Conservation (phyloP, 352 stramenopile species). For the Phytopythium litorale region DNA sequence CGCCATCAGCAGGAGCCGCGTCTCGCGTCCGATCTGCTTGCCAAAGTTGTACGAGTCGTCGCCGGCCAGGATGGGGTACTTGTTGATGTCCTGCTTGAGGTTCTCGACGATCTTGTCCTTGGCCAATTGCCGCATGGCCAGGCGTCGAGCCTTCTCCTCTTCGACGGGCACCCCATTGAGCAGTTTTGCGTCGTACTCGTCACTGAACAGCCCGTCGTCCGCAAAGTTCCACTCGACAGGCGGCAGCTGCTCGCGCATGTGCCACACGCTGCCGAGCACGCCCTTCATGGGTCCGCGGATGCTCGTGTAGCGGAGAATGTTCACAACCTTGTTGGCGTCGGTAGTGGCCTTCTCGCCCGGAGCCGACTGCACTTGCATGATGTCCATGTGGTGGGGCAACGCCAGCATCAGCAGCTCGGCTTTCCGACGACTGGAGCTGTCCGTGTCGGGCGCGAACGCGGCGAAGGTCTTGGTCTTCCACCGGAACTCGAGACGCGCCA, state of each 20-base stretch:
- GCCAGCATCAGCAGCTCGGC: slow-evolving; percentile 70
- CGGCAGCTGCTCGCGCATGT: slow-evolving; percentile 55
- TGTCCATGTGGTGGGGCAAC: slow-evolving; percentile 69
- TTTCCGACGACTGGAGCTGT: slow-evolving; percentile 8
- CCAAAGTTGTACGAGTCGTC: slow-evolving; percentile 78
- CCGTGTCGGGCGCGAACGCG: slow-evolving; percentile 14
- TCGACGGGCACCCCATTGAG: neutral
- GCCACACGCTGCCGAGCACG: slow-evolving; percentile 57
- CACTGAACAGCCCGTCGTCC: slow-evolving; percentile 47
- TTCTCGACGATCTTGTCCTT: slow-evolving; percentile 34
- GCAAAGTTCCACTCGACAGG: slow-evolving; percentile 64
- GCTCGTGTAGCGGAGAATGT: slow-evolving; percentile 52
- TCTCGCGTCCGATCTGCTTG: slow-evolving; percentile 72
- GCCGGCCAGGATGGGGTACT: slow-evolving; percentile 36
- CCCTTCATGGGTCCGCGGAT: slow-evolving; percentile 75
- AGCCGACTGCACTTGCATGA: slow-evolving; percentile 22
- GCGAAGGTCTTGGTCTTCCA: slow-evolving; percentile 62
- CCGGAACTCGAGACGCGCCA: slow-evolving; percentile 42
- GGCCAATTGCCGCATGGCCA: slow-evolving; percentile 27
- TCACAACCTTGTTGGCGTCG: slow-evolving; percentile 24
- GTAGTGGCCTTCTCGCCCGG: neutral
- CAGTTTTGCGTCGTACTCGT: slow-evolving; percentile 18
- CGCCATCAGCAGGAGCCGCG: slow-evolving; percentile 69
- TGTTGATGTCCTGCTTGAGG: slow-evolving; percentile 46
- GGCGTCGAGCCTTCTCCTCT: slow-evolving; percentile 23